A percentile compares a stretch with the other conserved stretches of the same genome.
These are phyloP conservation scores for Amanita inopinata DNA, from an alignment of 768 basidiomycete species.

Conservation along the genomic window DNA sequence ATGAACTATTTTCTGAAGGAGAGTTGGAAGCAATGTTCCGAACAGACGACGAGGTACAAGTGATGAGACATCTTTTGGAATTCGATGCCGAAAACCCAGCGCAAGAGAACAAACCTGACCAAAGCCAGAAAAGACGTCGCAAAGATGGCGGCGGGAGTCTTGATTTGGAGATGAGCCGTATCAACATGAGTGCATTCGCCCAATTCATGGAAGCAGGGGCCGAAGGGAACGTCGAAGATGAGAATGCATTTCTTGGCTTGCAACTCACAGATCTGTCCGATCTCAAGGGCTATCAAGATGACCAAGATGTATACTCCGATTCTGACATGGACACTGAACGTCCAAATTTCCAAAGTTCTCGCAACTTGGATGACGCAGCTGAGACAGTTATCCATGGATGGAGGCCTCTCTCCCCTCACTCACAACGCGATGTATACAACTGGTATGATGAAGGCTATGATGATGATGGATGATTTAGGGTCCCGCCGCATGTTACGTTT, in stretches of 20 bases:
- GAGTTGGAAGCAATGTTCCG: slow-evolving; percentile 59
- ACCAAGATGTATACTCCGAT: slow-evolving; percentile 21
- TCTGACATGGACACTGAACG: neutral
- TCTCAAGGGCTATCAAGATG: slow-evolving; percentile 12
- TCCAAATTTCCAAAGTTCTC: neutral
- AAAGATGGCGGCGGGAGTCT: no score
- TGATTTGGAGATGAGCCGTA: neutral
- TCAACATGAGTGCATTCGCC: slow-evolving; percentile 6
- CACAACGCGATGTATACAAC: neutral
- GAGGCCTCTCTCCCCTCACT: slow-evolving; percentile 8
- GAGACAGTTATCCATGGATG: slow-evolving; percentile 3
- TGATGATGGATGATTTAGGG: no score
- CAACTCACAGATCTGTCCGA: slow-evolving; percentile 3
- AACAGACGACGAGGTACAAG: slow-evolving; percentile 38
- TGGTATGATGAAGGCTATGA: neutral
- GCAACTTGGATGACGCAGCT: neutral
- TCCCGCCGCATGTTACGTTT: no score
- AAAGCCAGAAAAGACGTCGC: no score
- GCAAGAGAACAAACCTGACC: slow-evolving; percentile 10
- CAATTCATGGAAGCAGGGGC: slow-evolving; percentile 8
- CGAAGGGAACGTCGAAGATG: slow-evolving; percentile 6
- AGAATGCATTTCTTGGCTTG: no score
- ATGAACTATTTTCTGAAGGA: slow-evolving; percentile 61
- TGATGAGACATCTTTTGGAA: slow-evolving; percentile 26
- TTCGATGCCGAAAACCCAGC: slow-evolving; percentile 18